Evolutionary conservation across 2,329 filamentous ascomycete genomes (phyloP).

Genomic region (Alternaria ventricosa): DNA sequence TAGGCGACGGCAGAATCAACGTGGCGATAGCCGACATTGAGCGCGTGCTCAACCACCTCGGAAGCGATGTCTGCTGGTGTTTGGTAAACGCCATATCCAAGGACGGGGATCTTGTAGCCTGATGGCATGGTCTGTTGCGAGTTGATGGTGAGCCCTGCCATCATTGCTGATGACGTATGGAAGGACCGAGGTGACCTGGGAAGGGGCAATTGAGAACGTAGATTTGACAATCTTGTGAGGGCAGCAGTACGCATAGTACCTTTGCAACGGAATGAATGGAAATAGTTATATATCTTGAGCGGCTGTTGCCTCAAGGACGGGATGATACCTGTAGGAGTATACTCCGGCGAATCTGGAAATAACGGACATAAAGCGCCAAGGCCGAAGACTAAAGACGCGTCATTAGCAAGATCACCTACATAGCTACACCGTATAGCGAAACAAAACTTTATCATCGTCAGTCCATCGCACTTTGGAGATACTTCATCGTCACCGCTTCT

Average conservation of each 20-base stretch:
- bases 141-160: slow-evolving; percentile 55
- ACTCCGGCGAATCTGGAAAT: not conserved
- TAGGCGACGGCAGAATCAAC: slow-evolving; percentile 71
- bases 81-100: slow-evolving; percentile 63
- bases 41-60: slow-evolving; percentile 64
- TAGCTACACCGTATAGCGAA: not conserved
- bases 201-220: slow-evolving; percentile 18
- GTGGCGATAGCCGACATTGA: slow-evolving; percentile 66
- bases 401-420: not conserved
- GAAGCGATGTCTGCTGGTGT: slow-evolving; percentile 63
- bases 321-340: not conserved
- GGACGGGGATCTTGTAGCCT: slow-evolving; percentile 65
- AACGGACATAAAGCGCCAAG: not conserved
- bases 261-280: not conserved
- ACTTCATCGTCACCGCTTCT: not conserved
- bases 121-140: slow-evolving; percentile 62
- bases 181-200: slow-evolving; percentile 12
- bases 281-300: not conserved
- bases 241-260: slow-evolving; percentile 8
- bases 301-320: not conserved
- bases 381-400: not conserved
- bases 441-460: not conserved
- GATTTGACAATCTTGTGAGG: slow-evolving; percentile 19
- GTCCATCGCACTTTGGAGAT: not conserved
- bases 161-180: slow-evolving; percentile 40